Base-by-base conservation (phyloP, 192 early-diverging fungal species). In the Dimargaris verticillata region DNA sequence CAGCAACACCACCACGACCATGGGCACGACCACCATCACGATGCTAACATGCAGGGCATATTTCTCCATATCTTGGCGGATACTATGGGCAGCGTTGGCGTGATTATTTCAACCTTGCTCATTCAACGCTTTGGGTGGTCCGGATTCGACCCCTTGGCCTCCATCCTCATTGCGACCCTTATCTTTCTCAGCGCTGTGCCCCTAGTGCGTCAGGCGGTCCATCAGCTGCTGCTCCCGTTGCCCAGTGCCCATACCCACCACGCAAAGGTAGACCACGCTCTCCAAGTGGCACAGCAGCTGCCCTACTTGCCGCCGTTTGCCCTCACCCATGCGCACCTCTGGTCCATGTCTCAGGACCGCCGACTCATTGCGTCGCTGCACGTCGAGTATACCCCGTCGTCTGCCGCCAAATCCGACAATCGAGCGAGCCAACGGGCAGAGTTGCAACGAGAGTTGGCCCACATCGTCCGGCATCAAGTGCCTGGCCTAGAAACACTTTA, bases 41-140 rank as follows among this genome's bases (percentile, higher is more conserved):
- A 85, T 68, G 84, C 85, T n/a, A 87, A 93, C 61, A 88, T 92
- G 86, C 79, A 92, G 62, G 92, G 90, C 43, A 88, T 97, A 47
- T 97, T 95, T 64, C 70, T 97, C 42, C 94, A 97, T 61, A 85
- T 97, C 38, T 71, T 97, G 64, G 88, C 92, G 7, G 94, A 97
- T 69, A 92, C 94, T 2, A 74, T 97, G 20, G 94, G 94, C 28
- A 93, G 90, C 43, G 89, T 92, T 0, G 94, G 94, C 60, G 94
- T 97, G 0, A 93, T 97, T 53, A 80, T 93, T n/a, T 94, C 92
- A 0, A 89, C 89, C 0, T 63, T 97, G 24, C 70, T 94, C 41
- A 92, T 97, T 45, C 77, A 88, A 64, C 79, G 69, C 66, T 93
- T 91, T 69, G 91, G 86, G 0, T 97, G 94, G 94, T 87, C 87